Evolutionary conservation across 495 filamentous ascomycete species (phyloP).

Genomic region (Neurospora sp.): DNA sequence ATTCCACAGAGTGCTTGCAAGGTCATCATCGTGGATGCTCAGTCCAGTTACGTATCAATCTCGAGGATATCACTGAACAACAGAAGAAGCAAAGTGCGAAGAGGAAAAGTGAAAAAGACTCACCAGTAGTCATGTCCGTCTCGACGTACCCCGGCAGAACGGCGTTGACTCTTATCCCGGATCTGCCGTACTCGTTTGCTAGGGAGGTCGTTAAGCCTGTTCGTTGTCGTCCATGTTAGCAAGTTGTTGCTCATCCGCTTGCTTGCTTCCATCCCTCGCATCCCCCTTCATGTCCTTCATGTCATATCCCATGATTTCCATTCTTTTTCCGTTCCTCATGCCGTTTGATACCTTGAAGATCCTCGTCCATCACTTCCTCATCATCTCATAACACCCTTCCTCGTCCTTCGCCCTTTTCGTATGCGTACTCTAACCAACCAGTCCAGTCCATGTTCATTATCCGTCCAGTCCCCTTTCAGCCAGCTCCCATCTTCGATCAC

Average conservation of each 20-base stretch:
- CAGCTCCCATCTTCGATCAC: background rate
- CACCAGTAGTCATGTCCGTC: constrained; percentile 67
- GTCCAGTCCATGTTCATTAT: background rate
- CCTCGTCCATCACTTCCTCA: background rate
- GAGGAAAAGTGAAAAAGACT: constrained; percentile 6
- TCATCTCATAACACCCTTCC: background rate
- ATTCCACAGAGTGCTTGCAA: background rate
- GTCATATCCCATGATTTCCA: background rate
- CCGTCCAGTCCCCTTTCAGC: background rate
- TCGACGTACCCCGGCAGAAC: constrained; percentile 78
- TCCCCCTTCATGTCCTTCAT: background rate
- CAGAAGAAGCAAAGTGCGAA: background rate
- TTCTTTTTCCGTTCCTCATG: background rate
- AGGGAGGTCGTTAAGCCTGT: constrained; percentile 59
- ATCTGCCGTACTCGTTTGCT: constrained; percentile 49
- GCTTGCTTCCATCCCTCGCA: no score
- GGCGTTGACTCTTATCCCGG: constrained; percentile 61
- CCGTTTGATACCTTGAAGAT: background rate
- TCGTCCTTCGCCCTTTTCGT: background rate
- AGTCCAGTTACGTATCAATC: background rate
- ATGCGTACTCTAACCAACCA: background rate
- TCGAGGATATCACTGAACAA: background rate
- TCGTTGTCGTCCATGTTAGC: constrained; percentile 7
- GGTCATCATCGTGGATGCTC: background rate
- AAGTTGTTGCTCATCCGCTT: background rate